phyloP scores from a whole-genome alignment of 352 stramenopile genomes.

The Phytophthora macrochlamydospora region DNA sequence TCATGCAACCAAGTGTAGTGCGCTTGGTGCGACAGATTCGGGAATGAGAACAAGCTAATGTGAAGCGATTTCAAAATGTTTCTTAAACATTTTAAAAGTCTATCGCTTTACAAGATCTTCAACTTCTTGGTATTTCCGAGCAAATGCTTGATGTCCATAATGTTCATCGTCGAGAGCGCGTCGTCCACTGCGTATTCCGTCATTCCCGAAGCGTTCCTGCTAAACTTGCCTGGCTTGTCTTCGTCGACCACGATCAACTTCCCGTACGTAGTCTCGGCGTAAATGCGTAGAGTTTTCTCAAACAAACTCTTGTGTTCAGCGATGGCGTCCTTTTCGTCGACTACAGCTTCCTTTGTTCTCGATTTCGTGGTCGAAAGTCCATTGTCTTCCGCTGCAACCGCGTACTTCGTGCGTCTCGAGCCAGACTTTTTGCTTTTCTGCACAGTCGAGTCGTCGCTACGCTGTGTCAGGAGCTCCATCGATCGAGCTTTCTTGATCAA shows the following conservation, averaged over 20 bases:
- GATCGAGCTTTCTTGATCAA: conserved; percentile 33
- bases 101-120: conserved; percentile 25
- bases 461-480: conserved; percentile 33
- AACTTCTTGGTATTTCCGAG: conserved; percentile 56
- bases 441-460: conserved; percentile 9
- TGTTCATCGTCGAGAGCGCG: conserved; percentile 50
- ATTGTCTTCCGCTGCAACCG: conserved; percentile 12
- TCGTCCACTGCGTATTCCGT: conserved; percentile 45
- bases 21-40: too few species aligned
- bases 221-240: conserved; percentile 30
- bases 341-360: neutral
- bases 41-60: neutral
- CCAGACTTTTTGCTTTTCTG: neutral
- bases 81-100: neutral
- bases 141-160: conserved; percentile 61
- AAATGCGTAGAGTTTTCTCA: conserved; percentile 40
- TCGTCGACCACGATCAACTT: conserved; percentile 48
- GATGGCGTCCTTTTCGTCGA: conserved; percentile 1
- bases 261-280: conserved; percentile 38
- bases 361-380: conserved; percentile 12
- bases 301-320: conserved; percentile 52
- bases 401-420: conserved; percentile 15
- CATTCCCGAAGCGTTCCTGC: conserved; percentile 33
- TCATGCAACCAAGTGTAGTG: too few species aligned
- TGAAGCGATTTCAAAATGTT: neutral